Percentiles rank a stretch among this genome's conserved stretches.
Evolutionary conservation across 257 asterid genomes (phyloP).

Genomic region (Ocimum tenuiflorum): DNA sequence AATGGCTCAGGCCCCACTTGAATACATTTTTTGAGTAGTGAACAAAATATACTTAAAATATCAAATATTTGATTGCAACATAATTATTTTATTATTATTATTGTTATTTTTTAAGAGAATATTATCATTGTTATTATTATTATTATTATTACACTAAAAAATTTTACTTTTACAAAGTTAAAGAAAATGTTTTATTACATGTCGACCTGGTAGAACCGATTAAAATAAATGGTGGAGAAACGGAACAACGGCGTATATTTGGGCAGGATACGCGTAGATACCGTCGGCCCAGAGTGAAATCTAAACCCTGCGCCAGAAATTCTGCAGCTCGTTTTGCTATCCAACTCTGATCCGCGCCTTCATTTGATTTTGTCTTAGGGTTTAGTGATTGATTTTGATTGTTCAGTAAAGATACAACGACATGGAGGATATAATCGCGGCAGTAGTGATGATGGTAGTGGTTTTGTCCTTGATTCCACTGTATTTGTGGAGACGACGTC

Average conservation of each 20-base stretch:
- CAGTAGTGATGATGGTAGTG: constrained; percentile 58
- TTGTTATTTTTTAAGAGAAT: too few relatives aligned
- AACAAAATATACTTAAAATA: too few relatives aligned
- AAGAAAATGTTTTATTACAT: too few relatives aligned
- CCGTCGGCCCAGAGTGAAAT: background rate
- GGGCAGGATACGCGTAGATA: background rate
- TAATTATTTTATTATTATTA: too few relatives aligned
- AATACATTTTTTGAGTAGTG: too few relatives aligned
- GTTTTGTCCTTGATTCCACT: constrained; percentile 66
- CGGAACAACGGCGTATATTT: constrained; percentile 9
- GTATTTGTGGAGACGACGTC: constrained; percentile 76
- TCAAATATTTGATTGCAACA: too few relatives aligned
- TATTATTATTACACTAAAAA: too few relatives aligned
- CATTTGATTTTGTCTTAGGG: background rate
- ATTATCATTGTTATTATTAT: too few relatives aligned
- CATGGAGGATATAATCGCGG: constrained; percentile 76
- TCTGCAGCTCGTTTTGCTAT: background rate
- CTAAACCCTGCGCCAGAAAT: constrained; percentile 9
- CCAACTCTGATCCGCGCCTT: background rate
- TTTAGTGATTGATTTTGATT: background rate
- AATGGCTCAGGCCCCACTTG: too few relatives aligned
- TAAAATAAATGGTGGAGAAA: background rate
- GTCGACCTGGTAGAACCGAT: too few relatives aligned
- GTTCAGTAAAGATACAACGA: background rate
- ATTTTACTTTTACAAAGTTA: too few relatives aligned